phyloP scores from a whole-genome alignment of 2,329 filamentous ascomycete species.

The Beauveria brongniartii region DNA sequence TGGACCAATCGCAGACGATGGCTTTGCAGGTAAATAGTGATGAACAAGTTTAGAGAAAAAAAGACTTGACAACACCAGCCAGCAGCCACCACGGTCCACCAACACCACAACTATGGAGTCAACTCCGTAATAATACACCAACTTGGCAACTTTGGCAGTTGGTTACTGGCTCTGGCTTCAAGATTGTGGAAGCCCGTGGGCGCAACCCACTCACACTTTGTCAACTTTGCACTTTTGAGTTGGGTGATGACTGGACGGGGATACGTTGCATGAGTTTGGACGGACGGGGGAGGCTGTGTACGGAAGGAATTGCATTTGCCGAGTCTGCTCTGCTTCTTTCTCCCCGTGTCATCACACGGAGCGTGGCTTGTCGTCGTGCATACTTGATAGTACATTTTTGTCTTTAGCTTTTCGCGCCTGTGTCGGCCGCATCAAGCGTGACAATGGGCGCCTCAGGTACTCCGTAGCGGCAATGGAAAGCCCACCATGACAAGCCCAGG shows the following conservation, averaged over 20 bases:
- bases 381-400: no score
- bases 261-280: neutral
- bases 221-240: neutral
- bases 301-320: neutral
- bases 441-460: no score
- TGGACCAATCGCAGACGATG: neutral
- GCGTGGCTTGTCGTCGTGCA: no score
- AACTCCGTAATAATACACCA: neutral
- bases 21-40: neutral
- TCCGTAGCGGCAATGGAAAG: no score
- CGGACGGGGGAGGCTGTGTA: neutral
- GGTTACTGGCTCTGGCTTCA: neutral
- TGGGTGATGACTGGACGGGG: neutral
- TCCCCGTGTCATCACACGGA: no score
- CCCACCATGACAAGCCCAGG: no score
- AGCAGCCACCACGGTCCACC: neutral
- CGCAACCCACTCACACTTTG: neutral
- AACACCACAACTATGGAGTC: conserved; percentile 4
- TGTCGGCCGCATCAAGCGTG: no score
- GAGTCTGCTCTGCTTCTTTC: no score
- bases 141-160: neutral
- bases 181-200: neutral
- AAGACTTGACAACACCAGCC: neutral
- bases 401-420: no score
- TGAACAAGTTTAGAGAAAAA: neutral